A percentile compares a stretch with the other conserved stretches of the same genome.
Evolutionary conservation across 768 basidiomycete species (phyloP).

Genomic region (Lentinula aciculospora): DNA sequence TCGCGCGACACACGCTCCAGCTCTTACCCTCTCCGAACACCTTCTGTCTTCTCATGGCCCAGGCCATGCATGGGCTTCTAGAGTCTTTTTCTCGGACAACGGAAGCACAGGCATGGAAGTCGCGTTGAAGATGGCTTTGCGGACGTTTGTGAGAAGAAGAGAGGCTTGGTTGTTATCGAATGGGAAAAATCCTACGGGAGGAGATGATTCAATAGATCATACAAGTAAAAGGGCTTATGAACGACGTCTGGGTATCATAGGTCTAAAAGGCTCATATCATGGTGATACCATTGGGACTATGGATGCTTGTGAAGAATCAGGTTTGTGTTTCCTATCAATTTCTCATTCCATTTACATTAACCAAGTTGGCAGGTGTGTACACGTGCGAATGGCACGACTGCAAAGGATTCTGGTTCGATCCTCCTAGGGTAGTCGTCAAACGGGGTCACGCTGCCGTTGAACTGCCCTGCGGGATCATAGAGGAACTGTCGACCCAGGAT

Average conservation of each 20-base stretch:
- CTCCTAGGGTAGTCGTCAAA: conserved; percentile 71
- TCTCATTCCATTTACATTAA: background rate
- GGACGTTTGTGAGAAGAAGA: conserved; percentile 49
- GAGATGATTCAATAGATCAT: conserved; percentile 16
- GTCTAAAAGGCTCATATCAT: conserved; percentile 90
- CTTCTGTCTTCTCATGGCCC: conserved; percentile 63
- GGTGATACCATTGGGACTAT: conserved; percentile 97
- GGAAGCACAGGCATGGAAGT: conserved; percentile 97
- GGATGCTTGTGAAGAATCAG: conserved; percentile 86
- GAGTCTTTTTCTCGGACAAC: conserved; percentile 92
- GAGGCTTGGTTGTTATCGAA: conserved; percentile 9
- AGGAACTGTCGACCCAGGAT: background rate
- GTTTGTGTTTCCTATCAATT: background rate
- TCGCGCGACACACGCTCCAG: conserved; percentile 80
- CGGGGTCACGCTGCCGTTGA: conserved; percentile 50
- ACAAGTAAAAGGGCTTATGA: conserved; percentile 18
- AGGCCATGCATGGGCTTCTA: conserved; percentile 85
- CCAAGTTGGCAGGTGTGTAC: conserved; percentile 49
- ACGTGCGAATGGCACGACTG: conserved; percentile 95
- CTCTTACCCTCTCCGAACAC: conserved; percentile 76
- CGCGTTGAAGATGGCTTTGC: conserved; percentile 94
- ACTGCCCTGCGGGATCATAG: conserved; percentile 32
- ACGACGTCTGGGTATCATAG: conserved; percentile 69
- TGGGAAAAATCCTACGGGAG: background rate
- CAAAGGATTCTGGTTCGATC: conserved; percentile 91